Conservation (phyloP, 2,329 filamentous ascomycete species). For the Aspergillus pseudoglaucus region DNA sequence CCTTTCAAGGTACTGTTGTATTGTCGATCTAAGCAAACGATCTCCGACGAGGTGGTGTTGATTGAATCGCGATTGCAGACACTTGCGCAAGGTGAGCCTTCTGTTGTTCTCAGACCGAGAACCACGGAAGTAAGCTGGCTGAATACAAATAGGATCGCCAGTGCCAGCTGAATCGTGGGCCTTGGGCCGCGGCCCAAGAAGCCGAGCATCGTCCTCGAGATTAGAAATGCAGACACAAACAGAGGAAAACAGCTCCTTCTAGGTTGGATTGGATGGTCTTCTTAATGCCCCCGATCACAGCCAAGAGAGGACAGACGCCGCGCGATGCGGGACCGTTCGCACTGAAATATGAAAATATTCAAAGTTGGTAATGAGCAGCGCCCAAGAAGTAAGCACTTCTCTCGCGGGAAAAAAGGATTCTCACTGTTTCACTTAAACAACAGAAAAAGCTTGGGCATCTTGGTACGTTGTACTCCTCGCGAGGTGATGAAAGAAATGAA, state of each 20-base stretch:
- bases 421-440: not conserved
- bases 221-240: not conserved
- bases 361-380: not conserved
- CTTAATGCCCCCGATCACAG: constrained; percentile 1
- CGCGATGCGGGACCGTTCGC: not conserved
- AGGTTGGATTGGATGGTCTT: not conserved
- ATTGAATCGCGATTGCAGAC: constrained; percentile 23
- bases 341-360: not conserved
- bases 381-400: not conserved
- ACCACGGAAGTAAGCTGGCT: constrained; percentile 16
- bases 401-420: not conserved
- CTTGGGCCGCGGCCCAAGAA: constrained; percentile 7
- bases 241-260: not conserved
- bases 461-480: not conserved
- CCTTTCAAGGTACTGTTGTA: constrained; percentile 30
- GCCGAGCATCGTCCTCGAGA: constrained; percentile 13
- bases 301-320: constrained; percentile 1
- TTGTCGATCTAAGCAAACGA: constrained; percentile 35
- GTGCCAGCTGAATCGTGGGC: constrained; percentile 13
- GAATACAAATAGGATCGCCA: constrained; percentile 12
- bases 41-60: constrained; percentile 36
- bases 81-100: constrained; percentile 34
- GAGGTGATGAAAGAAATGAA: not conserved
- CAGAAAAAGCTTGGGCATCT: not conserved
- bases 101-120: constrained; percentile 24